Evolutionary conservation across 2,329 filamentous ascomycete genomes (phyloP), one percentile per base, ranked within the genome.

Genomic region (Hypoxylon rubiginosum): DNA sequence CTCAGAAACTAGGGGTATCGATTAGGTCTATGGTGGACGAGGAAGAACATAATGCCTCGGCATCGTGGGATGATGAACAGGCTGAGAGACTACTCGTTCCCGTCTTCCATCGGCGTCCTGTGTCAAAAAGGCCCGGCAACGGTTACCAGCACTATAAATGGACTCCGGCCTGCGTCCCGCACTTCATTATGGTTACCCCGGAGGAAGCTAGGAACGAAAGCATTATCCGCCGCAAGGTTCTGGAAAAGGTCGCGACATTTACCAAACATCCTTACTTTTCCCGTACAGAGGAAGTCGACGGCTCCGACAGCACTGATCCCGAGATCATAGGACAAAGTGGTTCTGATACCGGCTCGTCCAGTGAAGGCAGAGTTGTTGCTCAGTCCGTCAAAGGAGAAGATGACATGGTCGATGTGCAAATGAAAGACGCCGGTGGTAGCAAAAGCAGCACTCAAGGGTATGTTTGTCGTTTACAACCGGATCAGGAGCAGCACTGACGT

Each of bases 321-420:
- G 93, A 95, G 72, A 85, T 91, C 48, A 86, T 93, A 19, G 82
- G 91, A 10, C 88, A 90, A 61, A 90, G 83, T 15, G 84, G 82
- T 19, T 90, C 88, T 0, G 86, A 89, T 50, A 67, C 86, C 3
- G 88, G 92, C 67, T 91, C 89, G 3, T 89, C 89, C 3, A 87
- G 86, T 9, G 91, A 92, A 69, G 84, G 87, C 21, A 91, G 91
- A 74, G 85, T 97, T 50, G 87, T 91, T 62, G 91, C 93, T 48
- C 86, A 88, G 28, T 97, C 94, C 2, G 87, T 97, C 1, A 91
- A 94, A 76, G 92, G 93, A 9, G 95, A 97, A 77, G 94, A 97
- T 66, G 93, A 93, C 66, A 88, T 97, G 74, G 92, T 98, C 5
- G 92, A 97, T 75, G 90, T 99, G 15, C 92, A 92, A 0, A 94